Evolutionary conservation across 176 grass and related monocot species (phyloP).

Genomic region (Juncus effusus): DNA sequence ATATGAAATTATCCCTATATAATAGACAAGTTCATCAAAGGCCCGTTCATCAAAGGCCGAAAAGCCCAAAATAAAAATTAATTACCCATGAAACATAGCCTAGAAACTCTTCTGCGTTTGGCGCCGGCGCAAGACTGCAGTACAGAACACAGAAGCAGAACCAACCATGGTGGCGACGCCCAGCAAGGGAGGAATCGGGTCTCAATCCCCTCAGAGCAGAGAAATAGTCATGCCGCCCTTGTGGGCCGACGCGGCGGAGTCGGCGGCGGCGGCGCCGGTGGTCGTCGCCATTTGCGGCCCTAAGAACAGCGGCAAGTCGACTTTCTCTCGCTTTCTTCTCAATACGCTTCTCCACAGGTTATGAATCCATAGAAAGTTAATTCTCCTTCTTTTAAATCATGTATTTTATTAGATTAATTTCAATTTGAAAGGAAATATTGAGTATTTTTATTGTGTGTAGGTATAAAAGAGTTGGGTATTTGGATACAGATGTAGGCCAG

Average conservation of each 20-base stretch:
- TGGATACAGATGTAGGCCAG: constrained; percentile 87
- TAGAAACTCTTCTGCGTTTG: no score
- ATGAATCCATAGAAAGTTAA: background rate
- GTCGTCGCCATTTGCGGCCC: constrained; percentile 75
- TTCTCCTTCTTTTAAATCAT: background rate
- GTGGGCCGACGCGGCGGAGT: constrained; percentile 37
- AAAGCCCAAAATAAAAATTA: no score
- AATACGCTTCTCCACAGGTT: constrained; percentile 71
- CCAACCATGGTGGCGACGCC: no score
- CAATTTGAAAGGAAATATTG: background rate
- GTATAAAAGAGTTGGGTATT: constrained; percentile 52
- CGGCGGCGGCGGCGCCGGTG: constrained; percentile 19
- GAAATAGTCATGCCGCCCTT: constrained; percentile 42
- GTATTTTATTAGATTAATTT: background rate
- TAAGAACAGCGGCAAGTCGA: constrained; percentile 93
- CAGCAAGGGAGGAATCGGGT: background rate
- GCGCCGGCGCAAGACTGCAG: no score
- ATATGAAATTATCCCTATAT: no score
- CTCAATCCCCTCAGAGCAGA: background rate
- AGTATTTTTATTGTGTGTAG: constrained; percentile 17
- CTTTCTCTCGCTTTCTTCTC: constrained; percentile 81
- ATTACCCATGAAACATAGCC: no score
- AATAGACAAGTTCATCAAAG: no score
- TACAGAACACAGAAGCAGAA: no score
- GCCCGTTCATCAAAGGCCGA: no score